Base-by-base conservation (phyloP, 2,329 filamentous ascomycete genomes). In the Talaromyces sp. region DNA sequence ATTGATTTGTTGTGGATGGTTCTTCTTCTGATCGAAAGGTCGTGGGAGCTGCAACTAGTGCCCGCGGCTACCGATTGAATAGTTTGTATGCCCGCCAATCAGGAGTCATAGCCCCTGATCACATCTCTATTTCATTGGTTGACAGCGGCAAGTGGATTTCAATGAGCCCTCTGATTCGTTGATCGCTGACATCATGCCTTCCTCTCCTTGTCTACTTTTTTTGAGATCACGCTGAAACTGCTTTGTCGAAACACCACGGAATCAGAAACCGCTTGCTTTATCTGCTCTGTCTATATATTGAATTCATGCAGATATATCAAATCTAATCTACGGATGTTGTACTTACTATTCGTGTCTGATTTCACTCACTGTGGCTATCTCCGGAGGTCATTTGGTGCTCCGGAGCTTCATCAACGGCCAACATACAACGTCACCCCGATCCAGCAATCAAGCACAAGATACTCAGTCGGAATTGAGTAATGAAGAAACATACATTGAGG, bases 401-500 rank as follows among this genome's bases (percentile, higher is more conserved):
- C 42, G 54, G 54, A 42, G 54, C 54, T 57, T 28, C 37, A 21
- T 25, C 54, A 25, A 6, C 2, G 21, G 8, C 28, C 28, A 11
- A 16, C 12, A 16, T 21, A 25, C 48, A 55, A 55, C 33, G 21
- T 57, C 37, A 57, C 37, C 35, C 16, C 35, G 18, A 7, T 31
- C 37, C 40, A 28, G n/a, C 25, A 31, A 37, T 31, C 23, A 18
- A 31, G 23, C 16, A 33, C 50, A 16, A 28, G 6, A 14, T 14
- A 23, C 11, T 9, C 35, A 61, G 25, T 31, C 46, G 25, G 25
- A 28, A 58, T 62, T 52, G n/a, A n/a, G n/a, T n/a, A 42, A 64
- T 64, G 63, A 64, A 62, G 63, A 62, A 46, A 42, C 40, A 64
- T 21, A 35, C 46, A 23, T 28, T 64, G 31, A 57, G 60, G 16